These are phyloP conservation scores for Suillus bovinus DNA, from an alignment of 768 basidiomycete species.

Conservation along the genomic window DNA sequence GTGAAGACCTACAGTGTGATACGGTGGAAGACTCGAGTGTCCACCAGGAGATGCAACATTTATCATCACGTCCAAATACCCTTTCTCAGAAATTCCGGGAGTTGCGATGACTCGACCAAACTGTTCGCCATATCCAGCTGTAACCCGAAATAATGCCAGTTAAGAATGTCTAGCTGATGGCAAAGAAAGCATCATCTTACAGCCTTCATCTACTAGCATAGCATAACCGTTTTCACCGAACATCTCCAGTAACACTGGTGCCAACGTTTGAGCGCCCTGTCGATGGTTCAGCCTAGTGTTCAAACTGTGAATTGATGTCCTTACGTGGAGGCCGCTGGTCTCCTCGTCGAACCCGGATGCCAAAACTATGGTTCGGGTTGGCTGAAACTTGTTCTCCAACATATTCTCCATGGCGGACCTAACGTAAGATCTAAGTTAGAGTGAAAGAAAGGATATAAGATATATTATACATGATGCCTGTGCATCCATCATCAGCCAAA, in stretches of 20 bases:
- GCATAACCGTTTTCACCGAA: conserved; percentile 77
- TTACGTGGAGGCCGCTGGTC: conserved; percentile 50
- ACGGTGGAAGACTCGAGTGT: conserved; percentile 83
- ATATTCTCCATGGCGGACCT: conserved; percentile 65
- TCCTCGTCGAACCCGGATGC: conserved; percentile 82
- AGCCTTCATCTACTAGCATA: conserved; percentile 87
- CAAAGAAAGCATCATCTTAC: conserved; percentile 39
- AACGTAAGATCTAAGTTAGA: conserved; percentile 1
- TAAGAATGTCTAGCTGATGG: not conserved
- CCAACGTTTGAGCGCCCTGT: conserved; percentile 57
- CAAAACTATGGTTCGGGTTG: conserved; percentile 60
- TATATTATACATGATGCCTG: conserved; percentile 48
- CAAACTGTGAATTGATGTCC: not conserved
- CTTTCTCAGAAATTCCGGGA: conserved; percentile 75
- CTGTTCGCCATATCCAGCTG: conserved; percentile 50
- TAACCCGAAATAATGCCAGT: conserved; percentile 10
- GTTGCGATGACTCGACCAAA: conserved; percentile 58
- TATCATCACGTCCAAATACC: conserved; percentile 62
- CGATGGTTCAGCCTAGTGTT: not conserved
- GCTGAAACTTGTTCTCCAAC: conserved; percentile 60
- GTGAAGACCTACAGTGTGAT: conserved; percentile 60
- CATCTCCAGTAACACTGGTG: conserved; percentile 46
- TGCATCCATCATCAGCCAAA: not conserved
- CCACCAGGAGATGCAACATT: conserved; percentile 73
- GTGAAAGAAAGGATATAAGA: conserved; percentile 1